These are phyloP conservation scores for Dendrostoma leiphaemia DNA, from an alignment of 2,329 filamentous ascomycete genomes.

Conservation along the genomic window DNA sequence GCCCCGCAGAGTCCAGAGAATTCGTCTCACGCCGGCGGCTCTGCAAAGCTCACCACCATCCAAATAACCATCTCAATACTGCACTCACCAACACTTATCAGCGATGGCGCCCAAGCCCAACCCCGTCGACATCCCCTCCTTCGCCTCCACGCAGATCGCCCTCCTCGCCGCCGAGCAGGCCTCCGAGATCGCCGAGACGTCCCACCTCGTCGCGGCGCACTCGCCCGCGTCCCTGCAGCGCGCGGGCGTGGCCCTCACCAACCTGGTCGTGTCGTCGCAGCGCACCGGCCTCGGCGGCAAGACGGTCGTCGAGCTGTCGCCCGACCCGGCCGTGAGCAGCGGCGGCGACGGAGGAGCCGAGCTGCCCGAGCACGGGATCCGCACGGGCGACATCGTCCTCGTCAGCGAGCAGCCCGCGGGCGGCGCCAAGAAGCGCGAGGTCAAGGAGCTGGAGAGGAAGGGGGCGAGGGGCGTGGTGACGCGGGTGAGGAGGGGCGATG, in stretches of 20 bases:
- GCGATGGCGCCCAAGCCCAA: slow-evolving; percentile 30
- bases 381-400: slow-evolving; percentile 75
- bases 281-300: slow-evolving; percentile 91
- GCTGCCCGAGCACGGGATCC: slow-evolving; percentile 72
- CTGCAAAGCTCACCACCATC: too few relatives aligned
- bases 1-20: too few relatives aligned
- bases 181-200: slow-evolving; percentile 70
- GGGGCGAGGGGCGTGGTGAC: slow-evolving; percentile 71
- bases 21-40: too few relatives aligned
- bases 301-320: slow-evolving; percentile 75
- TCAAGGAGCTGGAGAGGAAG: slow-evolving; percentile 66
- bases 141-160: slow-evolving; percentile 67
- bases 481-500: slow-evolving; percentile 53
- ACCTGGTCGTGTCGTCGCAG: slow-evolving; percentile 70
- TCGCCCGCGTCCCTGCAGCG: slow-evolving; percentile 69
- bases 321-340: slow-evolving; percentile 61
- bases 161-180: slow-evolving; percentile 71
- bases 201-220: slow-evolving; percentile 63
- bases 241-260: slow-evolving; percentile 75
- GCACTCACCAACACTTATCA: neutral
- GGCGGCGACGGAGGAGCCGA: slow-evolving; percentile 40
- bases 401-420: slow-evolving; percentile 74
- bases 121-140: slow-evolving; percentile 59
- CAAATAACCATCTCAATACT: neutral
- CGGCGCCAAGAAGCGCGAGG: slow-evolving; percentile 69